Percentiles rank a stretch among this genome's conserved stretches.
phyloP scores from a whole-genome alignment of 2,329 filamentous ascomycete species.

The Colletotrichum somersetense region DNA sequence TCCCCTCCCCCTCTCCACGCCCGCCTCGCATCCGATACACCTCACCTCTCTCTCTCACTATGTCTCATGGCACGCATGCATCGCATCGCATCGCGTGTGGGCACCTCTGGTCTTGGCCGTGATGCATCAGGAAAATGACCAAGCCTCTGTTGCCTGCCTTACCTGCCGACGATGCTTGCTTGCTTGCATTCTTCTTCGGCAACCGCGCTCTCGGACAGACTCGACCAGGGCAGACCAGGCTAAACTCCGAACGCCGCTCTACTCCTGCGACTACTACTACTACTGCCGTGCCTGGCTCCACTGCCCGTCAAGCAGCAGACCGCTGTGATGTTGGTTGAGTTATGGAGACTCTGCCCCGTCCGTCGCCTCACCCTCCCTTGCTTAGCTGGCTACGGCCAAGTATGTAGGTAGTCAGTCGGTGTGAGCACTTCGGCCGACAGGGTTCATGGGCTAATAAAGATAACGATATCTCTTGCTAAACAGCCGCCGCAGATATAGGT shows the following conservation, averaged over 20 bases:
- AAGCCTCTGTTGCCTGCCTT: conserved; percentile 9
- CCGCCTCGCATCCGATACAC: background rate
- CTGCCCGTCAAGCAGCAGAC: conserved; percentile 20
- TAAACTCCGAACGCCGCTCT: background rate
- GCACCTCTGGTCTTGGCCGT: background rate
- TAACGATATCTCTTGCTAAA: conserved; percentile 22
- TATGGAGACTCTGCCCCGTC: conserved; percentile 5
- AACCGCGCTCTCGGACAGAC: conserved; percentile 4
- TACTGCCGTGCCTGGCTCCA: background rate
- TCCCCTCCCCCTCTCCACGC: background rate
- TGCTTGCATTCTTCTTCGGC: conserved; percentile 6
- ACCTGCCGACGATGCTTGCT: background rate
- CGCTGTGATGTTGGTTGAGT: conserved; percentile 19
- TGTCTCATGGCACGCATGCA: background rate
- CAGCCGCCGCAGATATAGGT: conserved; percentile 25
- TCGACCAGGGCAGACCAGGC: background rate
- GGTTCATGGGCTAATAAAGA: conserved; percentile 27
- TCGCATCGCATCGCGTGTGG: background rate
- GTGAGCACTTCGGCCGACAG: conserved; percentile 16
- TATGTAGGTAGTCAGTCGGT: conserved; percentile 4
- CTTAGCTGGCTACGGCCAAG: background rate
- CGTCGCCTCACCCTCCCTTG: background rate
- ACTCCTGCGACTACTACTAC: background rate
- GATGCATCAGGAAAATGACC: conserved; percentile 7
- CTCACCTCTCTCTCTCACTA: background rate